Evolutionary conservation across 352 stramenopile genomes (phyloP).

Genomic region (Blastocystis hominis): DNA sequence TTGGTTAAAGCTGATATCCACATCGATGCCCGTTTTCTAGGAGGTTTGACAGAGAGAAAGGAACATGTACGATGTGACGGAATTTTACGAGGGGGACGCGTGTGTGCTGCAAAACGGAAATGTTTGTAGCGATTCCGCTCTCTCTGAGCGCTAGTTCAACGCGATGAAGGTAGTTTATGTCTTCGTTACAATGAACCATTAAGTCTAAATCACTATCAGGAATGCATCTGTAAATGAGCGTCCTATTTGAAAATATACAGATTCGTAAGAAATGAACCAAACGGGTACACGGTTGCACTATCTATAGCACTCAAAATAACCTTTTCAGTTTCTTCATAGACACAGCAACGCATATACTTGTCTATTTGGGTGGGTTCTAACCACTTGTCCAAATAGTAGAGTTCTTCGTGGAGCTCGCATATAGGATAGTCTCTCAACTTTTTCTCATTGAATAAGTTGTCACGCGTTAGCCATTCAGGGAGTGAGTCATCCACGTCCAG

Average conservation of each 20-base stretch:
- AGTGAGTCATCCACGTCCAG: neutral
- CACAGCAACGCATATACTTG: slow-evolving; percentile 17
- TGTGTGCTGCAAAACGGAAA: slow-evolving; percentile 9
- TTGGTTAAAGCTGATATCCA: slow-evolving; percentile 55
- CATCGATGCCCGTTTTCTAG: slow-evolving; percentile 36
- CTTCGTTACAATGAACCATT: slow-evolving; percentile 39
- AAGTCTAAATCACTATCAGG: slow-evolving; percentile 56
- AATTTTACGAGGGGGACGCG: slow-evolving; percentile 52
- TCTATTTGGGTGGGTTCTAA: slow-evolving; percentile 24
- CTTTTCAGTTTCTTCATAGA: slow-evolving; percentile 1
- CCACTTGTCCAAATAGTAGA: slow-evolving; percentile 46
- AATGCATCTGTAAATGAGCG: neutral
- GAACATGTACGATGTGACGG: neutral
- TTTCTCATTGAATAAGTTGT: neutral
- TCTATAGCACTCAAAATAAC: neutral
- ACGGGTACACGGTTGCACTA: slow-evolving; percentile 11
- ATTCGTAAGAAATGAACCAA: slow-evolving; percentile 56
- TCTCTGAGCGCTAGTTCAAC: neutral
- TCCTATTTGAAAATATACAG: neutral
- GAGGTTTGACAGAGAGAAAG: neutral
- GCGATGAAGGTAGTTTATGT: slow-evolving; percentile 33
- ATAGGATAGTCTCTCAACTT: slow-evolving; percentile 38
- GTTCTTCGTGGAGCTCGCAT: slow-evolving; percentile 55
- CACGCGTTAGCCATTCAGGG: slow-evolving; percentile 2
- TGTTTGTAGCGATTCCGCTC: neutral